Conservation (phyloP, 1,284 basidiomycete species). For the Boletus mariae region DNA sequence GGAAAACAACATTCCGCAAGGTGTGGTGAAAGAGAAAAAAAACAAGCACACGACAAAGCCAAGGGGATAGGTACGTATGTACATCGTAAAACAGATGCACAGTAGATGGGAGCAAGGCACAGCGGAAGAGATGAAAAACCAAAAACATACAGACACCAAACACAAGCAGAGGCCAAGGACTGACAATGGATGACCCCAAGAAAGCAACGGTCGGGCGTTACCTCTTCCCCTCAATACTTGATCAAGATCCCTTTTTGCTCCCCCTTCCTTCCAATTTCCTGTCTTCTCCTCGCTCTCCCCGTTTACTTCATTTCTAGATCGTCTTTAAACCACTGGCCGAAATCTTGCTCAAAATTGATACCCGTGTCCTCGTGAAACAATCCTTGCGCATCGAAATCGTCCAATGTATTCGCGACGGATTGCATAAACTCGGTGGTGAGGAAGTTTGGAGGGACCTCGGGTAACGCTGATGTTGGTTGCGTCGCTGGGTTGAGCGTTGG, state of each 20-base stretch:
- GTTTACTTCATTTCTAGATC: slow-evolving; percentile 36
- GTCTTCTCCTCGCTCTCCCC: neutral
- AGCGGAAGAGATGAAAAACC: neutral
- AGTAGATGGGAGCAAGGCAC: slow-evolving; percentile 11
- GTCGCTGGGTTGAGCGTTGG: slow-evolving; percentile 24
- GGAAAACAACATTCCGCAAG: slow-evolving; percentile 15
- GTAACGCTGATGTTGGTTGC: slow-evolving; percentile 21
- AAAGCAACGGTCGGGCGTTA: slow-evolving; percentile 4
- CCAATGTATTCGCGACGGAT: slow-evolving; percentile 37
- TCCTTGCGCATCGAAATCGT: slow-evolving; percentile 40
- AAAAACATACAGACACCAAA: neutral
- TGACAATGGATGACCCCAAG: slow-evolving; percentile 11
- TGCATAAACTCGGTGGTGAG: slow-evolving; percentile 43
- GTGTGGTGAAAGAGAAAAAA: neutral
- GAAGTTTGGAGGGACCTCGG: slow-evolving; percentile 28
- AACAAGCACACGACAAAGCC: neutral
- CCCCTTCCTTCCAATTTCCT: slow-evolving; percentile 1
- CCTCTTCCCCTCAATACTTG: slow-evolving; percentile 1
- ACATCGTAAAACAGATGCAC: slow-evolving; percentile 8
- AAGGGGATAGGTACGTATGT: slow-evolving; percentile 9
- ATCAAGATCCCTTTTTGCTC: neutral
- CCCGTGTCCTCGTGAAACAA: slow-evolving; percentile 44
- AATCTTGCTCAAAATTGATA: slow-evolving; percentile 63
- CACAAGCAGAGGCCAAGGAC: slow-evolving; percentile 5
- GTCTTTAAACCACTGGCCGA: slow-evolving; percentile 66